Conservation (phyloP, 768 basidiomycete genomes). For the Boletus vermiculosoides region DNA sequence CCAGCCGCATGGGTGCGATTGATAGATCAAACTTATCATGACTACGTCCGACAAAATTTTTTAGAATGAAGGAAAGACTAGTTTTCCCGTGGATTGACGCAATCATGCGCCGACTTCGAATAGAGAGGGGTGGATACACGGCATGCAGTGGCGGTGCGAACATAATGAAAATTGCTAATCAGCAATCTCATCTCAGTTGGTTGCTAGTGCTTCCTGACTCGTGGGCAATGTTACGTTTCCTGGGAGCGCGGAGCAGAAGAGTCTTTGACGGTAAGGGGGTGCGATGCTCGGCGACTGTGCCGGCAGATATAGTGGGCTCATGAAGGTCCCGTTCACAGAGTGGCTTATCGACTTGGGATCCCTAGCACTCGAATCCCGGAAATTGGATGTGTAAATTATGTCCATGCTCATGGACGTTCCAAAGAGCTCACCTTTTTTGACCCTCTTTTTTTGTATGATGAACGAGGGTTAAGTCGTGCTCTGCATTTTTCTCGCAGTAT, state of each 20-base stretch:
- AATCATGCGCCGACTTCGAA: conserved; percentile 17
- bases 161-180: conserved; percentile 29
- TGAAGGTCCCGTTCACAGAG: conserved; percentile 5
- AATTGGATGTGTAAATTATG: conserved; percentile 23
- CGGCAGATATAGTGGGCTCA: conserved; percentile 4
- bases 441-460: not conserved
- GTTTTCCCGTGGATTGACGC: conserved; percentile 24
- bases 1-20: conserved; percentile 8
- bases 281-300: conserved; percentile 21
- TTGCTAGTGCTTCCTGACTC: conserved; percentile 23
- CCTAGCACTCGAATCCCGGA: conserved; percentile 21
- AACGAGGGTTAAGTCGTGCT: conserved; percentile 10
- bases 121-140: conserved; percentile 19
- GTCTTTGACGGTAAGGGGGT: conserved; percentile 14
- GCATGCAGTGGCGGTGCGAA: conserved; percentile 29
- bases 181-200: conserved; percentile 29
- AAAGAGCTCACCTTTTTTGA: conserved; percentile 3
- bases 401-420: conserved; percentile 7
- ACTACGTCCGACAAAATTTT: not conserved
- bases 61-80: conserved; percentile 1
- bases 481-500: conserved; percentile 28
- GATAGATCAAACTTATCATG: conserved; percentile 4
- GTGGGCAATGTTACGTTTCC: conserved; percentile 28
- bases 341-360: conserved; percentile 14
- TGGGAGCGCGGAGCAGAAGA: conserved; percentile 22